Percentiles rank a stretch among this genome's conserved stretches.
phyloP scores from a whole-genome alignment of 352 stramenopile species.

The Phytophthora syringae region DNA sequence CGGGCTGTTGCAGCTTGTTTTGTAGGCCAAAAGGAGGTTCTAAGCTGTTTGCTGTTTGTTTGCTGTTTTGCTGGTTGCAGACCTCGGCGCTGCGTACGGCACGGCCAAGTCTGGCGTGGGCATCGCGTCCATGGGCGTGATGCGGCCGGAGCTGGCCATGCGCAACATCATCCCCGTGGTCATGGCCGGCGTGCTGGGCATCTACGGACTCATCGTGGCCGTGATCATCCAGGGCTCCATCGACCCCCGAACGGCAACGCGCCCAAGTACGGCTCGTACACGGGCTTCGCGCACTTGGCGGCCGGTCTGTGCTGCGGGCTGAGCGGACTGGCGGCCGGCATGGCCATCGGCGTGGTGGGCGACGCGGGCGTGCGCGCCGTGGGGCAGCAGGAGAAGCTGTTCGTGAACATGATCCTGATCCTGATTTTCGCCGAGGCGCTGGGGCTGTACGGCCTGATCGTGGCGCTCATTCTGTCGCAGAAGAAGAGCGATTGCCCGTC shows the following conservation, averaged over 20 bases:
- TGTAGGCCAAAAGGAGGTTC: not conserved
- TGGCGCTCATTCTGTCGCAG: slow-evolving; percentile 93
- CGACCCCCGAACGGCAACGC: slow-evolving; percentile 67
- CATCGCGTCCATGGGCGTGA: slow-evolving; percentile 95
- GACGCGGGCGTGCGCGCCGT: slow-evolving; percentile 97
- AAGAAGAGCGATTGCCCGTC: slow-evolving; percentile 69
- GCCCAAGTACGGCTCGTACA: slow-evolving; percentile 93
- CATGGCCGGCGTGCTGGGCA: slow-evolving; percentile 98
- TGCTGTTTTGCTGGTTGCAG: slow-evolving; percentile 38
- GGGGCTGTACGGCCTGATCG: slow-evolving; percentile 97
- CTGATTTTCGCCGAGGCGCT: slow-evolving; percentile 99
- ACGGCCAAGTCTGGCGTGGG: slow-evolving; percentile 98
- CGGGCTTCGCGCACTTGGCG: slow-evolving; percentile 94
- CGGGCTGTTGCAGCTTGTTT: not conserved
- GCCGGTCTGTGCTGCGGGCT: slow-evolving; percentile 95
- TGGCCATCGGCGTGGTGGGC: slow-evolving; percentile 96
- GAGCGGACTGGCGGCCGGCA: slow-evolving; percentile 92
- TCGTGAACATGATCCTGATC: slow-evolving; percentile 99
- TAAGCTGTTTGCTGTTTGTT: slow-evolving; percentile 2
- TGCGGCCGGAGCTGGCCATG: slow-evolving; percentile 97
- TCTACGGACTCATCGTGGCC: slow-evolving; percentile 96
- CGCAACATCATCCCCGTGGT: slow-evolving; percentile 99
- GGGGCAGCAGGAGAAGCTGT: slow-evolving; percentile 98
- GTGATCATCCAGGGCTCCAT: slow-evolving; percentile 96
- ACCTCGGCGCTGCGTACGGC: slow-evolving; percentile 97